Evolutionary conservation across 441 rosid genomes (phyloP), one percentile per base, ranked within the genome.

Genomic region (Corymbia citriodora): DNA sequence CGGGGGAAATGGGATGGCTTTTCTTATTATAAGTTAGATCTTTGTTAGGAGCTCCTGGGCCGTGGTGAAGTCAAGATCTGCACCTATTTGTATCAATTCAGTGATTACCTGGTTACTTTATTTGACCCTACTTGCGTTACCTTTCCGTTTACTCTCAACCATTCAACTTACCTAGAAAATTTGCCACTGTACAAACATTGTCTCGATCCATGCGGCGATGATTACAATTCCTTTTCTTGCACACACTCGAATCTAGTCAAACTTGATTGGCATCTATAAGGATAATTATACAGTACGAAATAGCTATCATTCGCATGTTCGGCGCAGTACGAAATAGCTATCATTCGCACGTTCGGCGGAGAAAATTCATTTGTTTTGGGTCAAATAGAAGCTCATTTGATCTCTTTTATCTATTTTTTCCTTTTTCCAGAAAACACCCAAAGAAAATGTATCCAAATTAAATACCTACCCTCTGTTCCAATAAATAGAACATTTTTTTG

Each of bases 321-420:
- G 2, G 0, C 7, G 6, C 6, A 14, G 6, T 6, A 1, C 13
- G 13, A 14, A 6, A 53, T 53, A 63, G 36, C 33, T 63, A 29
- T 63, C 33, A 17, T 70, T 33, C 8, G 1, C 19, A 70, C 2
- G 25, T 70, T 17, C 45, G 2, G 0, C 7, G 0, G 33, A 10
- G 13, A 36, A 33, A 18, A 33, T 33, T 4, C 27, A 33, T 33
- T 9, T 33, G 8, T 18, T 70, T 10, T 10, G 14, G 25, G 48
- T 48, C 81, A 70, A 70, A 70, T 2, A 10, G 33, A n/a, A n/a
- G n/a, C n/a, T n/a, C n/a, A n/a, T n/a, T n/a, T n/a, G n/a, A n/a
- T n/a, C n/a, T n/a, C n/a, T n/a, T n/a, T n/a, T n/a, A n/a, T n/a
- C 45, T 40, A 40, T 40, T 68, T 25, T 68, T 9, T 9, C 13